Conservation (phyloP, 495 filamentous ascomycete species). For the Penicillium steckii region DNA sequence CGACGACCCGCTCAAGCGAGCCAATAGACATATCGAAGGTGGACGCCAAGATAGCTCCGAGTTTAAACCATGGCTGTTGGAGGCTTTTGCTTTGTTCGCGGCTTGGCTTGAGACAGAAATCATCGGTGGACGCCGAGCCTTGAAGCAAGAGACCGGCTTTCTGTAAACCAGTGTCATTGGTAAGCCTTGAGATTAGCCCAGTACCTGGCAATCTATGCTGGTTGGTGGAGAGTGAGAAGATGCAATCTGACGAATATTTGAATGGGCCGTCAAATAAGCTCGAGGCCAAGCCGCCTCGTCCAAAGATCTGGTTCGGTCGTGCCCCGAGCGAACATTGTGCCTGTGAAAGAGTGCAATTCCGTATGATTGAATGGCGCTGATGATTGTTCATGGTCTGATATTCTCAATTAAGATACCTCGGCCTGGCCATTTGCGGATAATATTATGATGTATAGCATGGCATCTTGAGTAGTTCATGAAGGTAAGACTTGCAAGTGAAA, state of each 20-base stretch:
- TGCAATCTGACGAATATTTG: no score
- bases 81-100: conserved; percentile 3
- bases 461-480: no score
- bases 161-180: neutral
- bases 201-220: no score
- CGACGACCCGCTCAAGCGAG: conserved; percentile 2
- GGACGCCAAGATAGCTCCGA: conserved; percentile 6
- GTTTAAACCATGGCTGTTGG: conserved; percentile 1
- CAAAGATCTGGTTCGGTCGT: conserved; percentile 3
- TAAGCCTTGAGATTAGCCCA: neutral
- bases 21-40: neutral
- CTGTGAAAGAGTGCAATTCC: no score
- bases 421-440: no score
- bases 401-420: no score
- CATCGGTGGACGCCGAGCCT: neutral
- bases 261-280: conserved; percentile 7
- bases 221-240: neutral
- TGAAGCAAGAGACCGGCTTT: neutral
- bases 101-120: conserved; percentile 5
- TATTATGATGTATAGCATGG: no score
- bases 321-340: neutral
- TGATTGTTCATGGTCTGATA: no score
- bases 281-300: conserved; percentile 1
- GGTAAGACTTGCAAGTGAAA: no score
- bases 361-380: no score